Evolutionary conservation across 768 basidiomycete species (phyloP).

Genomic region (Leccinum obscurum): DNA sequence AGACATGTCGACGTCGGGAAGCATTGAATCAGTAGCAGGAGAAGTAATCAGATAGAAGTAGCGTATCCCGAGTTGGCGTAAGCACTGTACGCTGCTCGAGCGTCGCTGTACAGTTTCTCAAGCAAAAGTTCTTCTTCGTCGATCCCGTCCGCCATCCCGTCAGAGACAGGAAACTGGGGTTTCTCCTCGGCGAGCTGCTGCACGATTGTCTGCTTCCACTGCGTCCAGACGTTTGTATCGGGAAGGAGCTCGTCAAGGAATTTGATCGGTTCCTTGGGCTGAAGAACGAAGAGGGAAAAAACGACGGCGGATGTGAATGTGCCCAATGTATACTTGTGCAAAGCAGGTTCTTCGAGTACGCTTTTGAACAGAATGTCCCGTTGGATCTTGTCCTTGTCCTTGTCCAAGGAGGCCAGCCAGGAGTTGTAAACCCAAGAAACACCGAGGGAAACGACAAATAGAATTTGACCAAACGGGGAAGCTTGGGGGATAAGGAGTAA

Average conservation of each 20-base stretch:
- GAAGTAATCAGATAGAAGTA: too few species aligned
- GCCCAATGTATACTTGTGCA: neutral
- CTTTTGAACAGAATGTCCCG: too few species aligned
- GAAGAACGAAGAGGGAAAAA: constrained; percentile 3
- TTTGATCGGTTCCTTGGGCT: constrained; percentile 5
- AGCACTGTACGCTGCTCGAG: too few species aligned
- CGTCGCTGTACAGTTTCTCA: too few species aligned
- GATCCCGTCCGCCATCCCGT: neutral
- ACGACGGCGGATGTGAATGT: constrained; percentile 9
- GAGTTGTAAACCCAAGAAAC: too few species aligned
- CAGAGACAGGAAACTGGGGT: neutral
- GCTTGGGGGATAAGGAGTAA: constrained; percentile 24
- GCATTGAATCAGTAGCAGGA: too few species aligned
- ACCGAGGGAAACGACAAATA: too few species aligned
- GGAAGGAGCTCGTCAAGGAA: constrained; percentile 7
- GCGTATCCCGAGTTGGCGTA: too few species aligned
- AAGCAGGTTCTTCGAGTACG: too few species aligned
- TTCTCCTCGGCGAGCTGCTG: neutral
- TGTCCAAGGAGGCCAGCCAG: too few species aligned
- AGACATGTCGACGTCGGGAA: too few species aligned
- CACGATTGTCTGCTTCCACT: constrained; percentile 5
- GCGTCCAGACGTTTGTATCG: constrained; percentile 7
- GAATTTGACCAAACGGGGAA: constrained; percentile 14
- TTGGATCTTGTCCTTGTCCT: too few species aligned
- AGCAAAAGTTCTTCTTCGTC: neutral